Percentiles rank a stretch among this genome's conserved stretches.
Conservation (phyloP, 169 alveolate species). For the Besnoitia besnoiti region DNA sequence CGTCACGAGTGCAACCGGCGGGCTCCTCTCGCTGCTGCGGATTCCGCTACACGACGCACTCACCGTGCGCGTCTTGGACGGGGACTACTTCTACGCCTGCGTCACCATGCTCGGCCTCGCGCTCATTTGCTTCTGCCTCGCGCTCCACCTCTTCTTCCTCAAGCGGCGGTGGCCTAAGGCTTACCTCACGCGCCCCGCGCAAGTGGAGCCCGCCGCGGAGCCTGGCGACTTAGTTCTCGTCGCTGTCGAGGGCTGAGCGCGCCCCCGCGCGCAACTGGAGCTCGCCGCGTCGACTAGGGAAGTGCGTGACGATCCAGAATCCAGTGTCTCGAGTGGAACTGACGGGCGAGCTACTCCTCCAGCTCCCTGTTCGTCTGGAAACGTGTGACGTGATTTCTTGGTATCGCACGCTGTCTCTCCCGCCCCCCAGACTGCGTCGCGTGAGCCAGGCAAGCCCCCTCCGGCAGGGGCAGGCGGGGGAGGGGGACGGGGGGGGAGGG, state of each 20-base stretch:
- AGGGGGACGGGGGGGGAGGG: no score
- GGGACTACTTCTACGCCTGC: slow-evolving; percentile 32
- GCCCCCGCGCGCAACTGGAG: no score
- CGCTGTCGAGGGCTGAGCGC: background rate
- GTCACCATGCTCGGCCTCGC: slow-evolving; percentile 11
- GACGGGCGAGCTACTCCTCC: no score
- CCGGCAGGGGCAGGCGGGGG: no score
- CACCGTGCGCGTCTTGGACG: slow-evolving; percentile 11
- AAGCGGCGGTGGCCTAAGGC: slow-evolving; percentile 10
- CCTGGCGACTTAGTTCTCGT: background rate
- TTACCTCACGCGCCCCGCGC: background rate
- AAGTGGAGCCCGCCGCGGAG: background rate
- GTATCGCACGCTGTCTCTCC: no score
- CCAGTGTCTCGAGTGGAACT: no score
- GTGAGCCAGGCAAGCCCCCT: no score
- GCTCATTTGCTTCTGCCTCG: slow-evolving; percentile 3
- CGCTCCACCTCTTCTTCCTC: slow-evolving; percentile 34
- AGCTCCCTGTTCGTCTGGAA: no score
- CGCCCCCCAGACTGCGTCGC: no score
- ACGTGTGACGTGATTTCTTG: no score
- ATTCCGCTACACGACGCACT: slow-evolving; percentile 20
- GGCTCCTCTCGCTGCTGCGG: slow-evolving; percentile 46
- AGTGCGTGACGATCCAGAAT: no score
- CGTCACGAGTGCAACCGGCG: slow-evolving; percentile 49
- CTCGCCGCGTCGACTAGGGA: no score